phyloP scores from a whole-genome alignment of 768 basidiomycete species.

The Phanerodontia chrysosporium region DNA sequence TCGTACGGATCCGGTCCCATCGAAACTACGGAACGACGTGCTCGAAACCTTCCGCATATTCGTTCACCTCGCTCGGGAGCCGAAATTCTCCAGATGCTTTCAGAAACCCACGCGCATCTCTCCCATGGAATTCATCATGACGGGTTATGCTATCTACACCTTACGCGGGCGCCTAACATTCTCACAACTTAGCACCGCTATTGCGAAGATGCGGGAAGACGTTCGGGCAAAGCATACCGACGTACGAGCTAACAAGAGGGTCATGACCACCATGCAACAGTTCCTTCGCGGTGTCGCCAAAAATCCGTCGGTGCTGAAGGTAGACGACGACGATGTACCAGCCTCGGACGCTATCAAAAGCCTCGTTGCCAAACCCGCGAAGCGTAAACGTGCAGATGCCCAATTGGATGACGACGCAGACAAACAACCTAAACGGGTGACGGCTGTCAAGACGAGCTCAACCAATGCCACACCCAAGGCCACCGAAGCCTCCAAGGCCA shows the following conservation, averaged over 20 bases:
- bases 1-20: constrained; percentile 20
- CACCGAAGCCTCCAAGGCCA: background rate
- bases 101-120: constrained; percentile 37
- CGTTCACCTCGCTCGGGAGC: constrained; percentile 39
- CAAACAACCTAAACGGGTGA: background rate
- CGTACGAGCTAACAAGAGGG: constrained; percentile 56
- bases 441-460: background rate
- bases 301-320: background rate
- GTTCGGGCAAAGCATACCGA: constrained; percentile 51
- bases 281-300: background rate
- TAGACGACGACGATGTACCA: background rate
- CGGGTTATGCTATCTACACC: constrained; percentile 48
- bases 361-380: background rate
- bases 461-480: background rate
- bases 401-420: background rate
- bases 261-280: background rate
- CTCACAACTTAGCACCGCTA: constrained; percentile 39
- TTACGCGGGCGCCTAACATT: constrained; percentile 36
- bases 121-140: constrained; percentile 65
- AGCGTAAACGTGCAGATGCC: background rate
- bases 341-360: background rate
- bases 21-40: constrained; percentile 30
- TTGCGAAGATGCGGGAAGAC: constrained; percentile 48
- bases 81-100: constrained; percentile 34
- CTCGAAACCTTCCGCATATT: constrained; percentile 46